Conservation (phyloP, 306 rosid species). For the Casuarina equisetifolia region DNA sequence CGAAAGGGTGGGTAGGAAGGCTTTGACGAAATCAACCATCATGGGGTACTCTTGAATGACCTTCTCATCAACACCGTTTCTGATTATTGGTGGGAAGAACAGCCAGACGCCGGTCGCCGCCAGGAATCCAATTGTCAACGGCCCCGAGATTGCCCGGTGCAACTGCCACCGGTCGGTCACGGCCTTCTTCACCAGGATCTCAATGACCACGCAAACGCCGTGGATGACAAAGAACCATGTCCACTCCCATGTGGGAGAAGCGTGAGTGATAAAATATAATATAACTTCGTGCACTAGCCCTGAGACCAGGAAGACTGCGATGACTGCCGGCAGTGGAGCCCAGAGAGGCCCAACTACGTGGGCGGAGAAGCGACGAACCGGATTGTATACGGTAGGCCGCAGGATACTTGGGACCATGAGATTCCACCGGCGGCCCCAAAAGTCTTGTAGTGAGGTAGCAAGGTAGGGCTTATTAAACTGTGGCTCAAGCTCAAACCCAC, state of each 20-base stretch:
- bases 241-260: constrained; percentile 79
- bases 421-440: constrained; percentile 90
- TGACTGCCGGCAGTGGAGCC: constrained; percentile 14
- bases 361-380: neutral
- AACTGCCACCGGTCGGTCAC: constrained; percentile 36
- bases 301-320: constrained; percentile 46
- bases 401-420: constrained; percentile 60
- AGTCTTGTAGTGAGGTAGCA: constrained; percentile 69
- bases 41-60: constrained; percentile 43
- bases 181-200: constrained; percentile 53
- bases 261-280: constrained; percentile 59
- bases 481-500: constrained; percentile 48
- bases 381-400: constrained; percentile 48
- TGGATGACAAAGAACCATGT: constrained; percentile 64
- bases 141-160: constrained; percentile 37
- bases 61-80: constrained; percentile 49
- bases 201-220: constrained; percentile 46
- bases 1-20: neutral
- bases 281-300: constrained; percentile 71
- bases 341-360: constrained; percentile 13
- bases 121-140: constrained; percentile 41
- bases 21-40: constrained; percentile 24
- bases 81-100: constrained; percentile 55
- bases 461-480: constrained; percentile 72
- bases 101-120: constrained; percentile 48